Evolutionary conservation across 768 basidiomycete species (phyloP).

Genomic region (Amanita pallidorosea): DNA sequence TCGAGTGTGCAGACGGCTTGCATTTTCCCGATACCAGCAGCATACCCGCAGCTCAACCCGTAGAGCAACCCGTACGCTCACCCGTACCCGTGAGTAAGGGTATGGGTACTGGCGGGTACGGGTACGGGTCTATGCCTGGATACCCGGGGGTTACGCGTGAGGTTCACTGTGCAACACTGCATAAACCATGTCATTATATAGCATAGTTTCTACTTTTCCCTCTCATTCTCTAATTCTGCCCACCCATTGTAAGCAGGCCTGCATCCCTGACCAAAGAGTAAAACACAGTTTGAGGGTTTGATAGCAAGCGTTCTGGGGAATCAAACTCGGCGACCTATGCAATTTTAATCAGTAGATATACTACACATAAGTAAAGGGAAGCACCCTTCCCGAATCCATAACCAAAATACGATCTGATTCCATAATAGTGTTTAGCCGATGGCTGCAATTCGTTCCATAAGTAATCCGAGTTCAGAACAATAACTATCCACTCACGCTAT

Average conservation of each 20-base stretch:
- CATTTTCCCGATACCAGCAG: too few species aligned
- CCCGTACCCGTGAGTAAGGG: too few species aligned
- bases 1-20: too few species aligned
- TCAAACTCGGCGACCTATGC: slow-evolving; percentile 69
- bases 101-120: too few species aligned
- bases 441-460: slow-evolving; percentile 24
- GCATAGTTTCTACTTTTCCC: too few species aligned
- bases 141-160: too few species aligned
- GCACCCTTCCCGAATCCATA: slow-evolving; percentile 65
- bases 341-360: background rate
- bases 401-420: slow-evolving; percentile 77
- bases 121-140: too few species aligned
- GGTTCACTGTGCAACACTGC: too few species aligned
- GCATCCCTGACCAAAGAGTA: slow-evolving; percentile 58
- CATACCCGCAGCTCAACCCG: too few species aligned
- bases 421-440: slow-evolving; percentile 77
- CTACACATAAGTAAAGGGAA: background rate
- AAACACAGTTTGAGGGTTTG: slow-evolving; percentile 46
- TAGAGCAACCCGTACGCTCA: too few species aligned
- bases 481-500: slow-evolving; percentile 52
- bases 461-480: background rate
- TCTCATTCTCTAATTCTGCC: background rate
- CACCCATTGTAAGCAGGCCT: slow-evolving; percentile 24
- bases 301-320: slow-evolving; percentile 51
- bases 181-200: too few species aligned